phyloP scores from a whole-genome alignment of 306 rosid genomes.

The Casuarina cunninghamiana region DNA sequence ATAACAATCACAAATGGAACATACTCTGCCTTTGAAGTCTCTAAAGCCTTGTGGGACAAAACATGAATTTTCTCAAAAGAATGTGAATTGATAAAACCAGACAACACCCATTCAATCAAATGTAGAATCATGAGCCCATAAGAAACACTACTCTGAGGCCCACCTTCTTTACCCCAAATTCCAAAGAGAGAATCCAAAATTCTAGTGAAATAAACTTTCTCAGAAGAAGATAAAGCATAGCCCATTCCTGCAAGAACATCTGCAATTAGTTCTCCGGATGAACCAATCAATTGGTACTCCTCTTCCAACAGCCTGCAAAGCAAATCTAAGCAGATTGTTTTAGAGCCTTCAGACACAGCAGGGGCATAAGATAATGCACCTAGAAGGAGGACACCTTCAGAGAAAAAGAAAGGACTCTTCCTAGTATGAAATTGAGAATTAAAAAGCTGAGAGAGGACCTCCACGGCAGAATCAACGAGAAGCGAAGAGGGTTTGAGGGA shows the following conservation, averaged over 20 bases:
- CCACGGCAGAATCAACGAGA: constrained; percentile 52
- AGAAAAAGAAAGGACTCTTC: constrained; percentile 39
- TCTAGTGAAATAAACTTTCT: constrained; percentile 40
- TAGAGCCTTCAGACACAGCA: constrained; percentile 50
- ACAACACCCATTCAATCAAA: constrained; percentile 73
- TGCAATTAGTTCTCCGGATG: constrained; percentile 44
- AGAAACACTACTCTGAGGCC: constrained; percentile 49
- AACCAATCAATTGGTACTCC: constrained; percentile 42
- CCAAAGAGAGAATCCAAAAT: constrained; percentile 59
- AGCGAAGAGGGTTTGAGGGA: constrained; percentile 50
- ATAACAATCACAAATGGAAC: constrained; percentile 64
- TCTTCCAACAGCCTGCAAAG: constrained; percentile 40
- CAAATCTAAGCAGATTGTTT: constrained; percentile 53
- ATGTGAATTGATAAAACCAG: constrained; percentile 48
- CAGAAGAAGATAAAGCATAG: constrained; percentile 73
- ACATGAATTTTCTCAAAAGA: constrained; percentile 42
- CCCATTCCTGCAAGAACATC: constrained; percentile 81
- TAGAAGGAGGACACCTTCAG: constrained; percentile 57
- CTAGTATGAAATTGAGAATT: constrained; percentile 35
- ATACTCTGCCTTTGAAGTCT: constrained; percentile 40
- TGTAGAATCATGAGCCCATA: constrained; percentile 75
- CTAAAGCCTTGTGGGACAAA: constrained; percentile 43
- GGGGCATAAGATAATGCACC: constrained; percentile 61
- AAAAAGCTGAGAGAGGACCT: constrained; percentile 35
- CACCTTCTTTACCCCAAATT: constrained; percentile 59